These are phyloP conservation scores for Polygonum aviculare DNA, from an alignment of 148 eudicot species.

Conservation along the genomic window DNA sequence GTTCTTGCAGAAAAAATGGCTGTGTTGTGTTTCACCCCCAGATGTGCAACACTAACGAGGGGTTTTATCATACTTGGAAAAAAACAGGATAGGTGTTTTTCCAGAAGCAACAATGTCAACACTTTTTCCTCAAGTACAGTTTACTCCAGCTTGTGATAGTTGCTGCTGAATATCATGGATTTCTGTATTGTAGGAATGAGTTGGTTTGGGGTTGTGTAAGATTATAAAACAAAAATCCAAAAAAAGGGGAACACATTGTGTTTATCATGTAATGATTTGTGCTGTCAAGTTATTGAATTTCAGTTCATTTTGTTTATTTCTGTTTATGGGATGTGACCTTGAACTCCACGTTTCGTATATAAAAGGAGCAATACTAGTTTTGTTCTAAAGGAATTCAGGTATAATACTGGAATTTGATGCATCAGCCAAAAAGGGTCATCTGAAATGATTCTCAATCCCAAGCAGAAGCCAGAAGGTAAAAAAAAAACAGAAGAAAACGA, in stretches of 20 bases:
- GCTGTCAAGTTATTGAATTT: conserved; percentile 19
- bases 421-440: not conserved
- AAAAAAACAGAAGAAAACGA: not conserved
- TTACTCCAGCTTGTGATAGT: conserved; percentile 30
- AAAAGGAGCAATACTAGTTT: not conserved
- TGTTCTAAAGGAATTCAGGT: not conserved
- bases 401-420: no score
- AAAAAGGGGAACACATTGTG: conserved; percentile 25
- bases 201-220: conserved; percentile 38
- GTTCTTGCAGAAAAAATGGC: conserved; percentile 69
- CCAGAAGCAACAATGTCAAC: conserved; percentile 27
- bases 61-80: not conserved
- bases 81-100: conserved; percentile 18
- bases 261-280: conserved; percentile 30
- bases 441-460: not conserved
- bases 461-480: not conserved
- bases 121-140: conserved; percentile 22
- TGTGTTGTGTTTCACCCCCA: conserved; percentile 67
- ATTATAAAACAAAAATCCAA: not conserved
- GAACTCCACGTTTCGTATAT: not conserved
- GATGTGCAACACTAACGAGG: conserved; percentile 52
- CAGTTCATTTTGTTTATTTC: conserved; percentile 1
- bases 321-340: not conserved
- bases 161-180: conserved; percentile 24
- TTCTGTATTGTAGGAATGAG: conserved; percentile 42